Conservation (phyloP, 2,329 filamentous ascomycete genomes). For the Colletotrichum musae region DNA sequence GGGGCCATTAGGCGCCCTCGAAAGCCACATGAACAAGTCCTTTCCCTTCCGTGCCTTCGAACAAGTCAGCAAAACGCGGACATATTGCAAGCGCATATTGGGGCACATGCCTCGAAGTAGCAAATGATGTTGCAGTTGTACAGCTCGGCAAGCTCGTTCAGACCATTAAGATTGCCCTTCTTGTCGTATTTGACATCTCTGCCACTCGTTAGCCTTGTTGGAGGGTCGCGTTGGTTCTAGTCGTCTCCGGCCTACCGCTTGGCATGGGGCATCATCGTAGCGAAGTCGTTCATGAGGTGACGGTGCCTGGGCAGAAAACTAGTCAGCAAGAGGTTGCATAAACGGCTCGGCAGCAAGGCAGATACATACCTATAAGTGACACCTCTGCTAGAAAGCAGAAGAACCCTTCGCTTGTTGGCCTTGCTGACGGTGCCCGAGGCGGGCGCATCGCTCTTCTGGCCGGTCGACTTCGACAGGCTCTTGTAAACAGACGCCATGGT, state of each 20-base stretch:
- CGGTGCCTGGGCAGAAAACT: constrained; percentile 76
- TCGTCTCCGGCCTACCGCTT: constrained; percentile 67
- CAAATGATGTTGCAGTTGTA: constrained; percentile 90
- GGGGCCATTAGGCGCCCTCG: constrained; percentile 63
- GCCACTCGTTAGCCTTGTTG: background rate
- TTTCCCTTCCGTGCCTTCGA: constrained; percentile 96
- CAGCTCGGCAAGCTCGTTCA: constrained; percentile 81
- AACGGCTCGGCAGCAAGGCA: background rate
- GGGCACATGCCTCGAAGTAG: constrained; percentile 55
- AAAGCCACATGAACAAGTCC: constrained; percentile 94
- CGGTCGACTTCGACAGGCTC: constrained; percentile 74
- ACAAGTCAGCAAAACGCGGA: constrained; percentile 63
- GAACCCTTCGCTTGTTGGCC: constrained; percentile 79
- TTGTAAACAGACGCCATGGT: constrained; percentile 83
- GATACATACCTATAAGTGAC: constrained; percentile 83
- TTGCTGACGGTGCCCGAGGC: constrained; percentile 65
- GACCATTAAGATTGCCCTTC: constrained; percentile 87
- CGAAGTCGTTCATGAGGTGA: constrained; percentile 91
- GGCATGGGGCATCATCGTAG: constrained; percentile 91
- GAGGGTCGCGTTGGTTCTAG: background rate
- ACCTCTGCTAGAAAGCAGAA: constrained; percentile 93
- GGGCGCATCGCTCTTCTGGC: constrained; percentile 63
- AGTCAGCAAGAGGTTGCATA: constrained; percentile 15
- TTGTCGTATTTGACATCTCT: constrained; percentile 91
- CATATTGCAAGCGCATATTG: background rate